These are phyloP conservation scores for Candida krabiensis DNA, from an alignment of 805 yeast species.

Conservation along the genomic window DNA sequence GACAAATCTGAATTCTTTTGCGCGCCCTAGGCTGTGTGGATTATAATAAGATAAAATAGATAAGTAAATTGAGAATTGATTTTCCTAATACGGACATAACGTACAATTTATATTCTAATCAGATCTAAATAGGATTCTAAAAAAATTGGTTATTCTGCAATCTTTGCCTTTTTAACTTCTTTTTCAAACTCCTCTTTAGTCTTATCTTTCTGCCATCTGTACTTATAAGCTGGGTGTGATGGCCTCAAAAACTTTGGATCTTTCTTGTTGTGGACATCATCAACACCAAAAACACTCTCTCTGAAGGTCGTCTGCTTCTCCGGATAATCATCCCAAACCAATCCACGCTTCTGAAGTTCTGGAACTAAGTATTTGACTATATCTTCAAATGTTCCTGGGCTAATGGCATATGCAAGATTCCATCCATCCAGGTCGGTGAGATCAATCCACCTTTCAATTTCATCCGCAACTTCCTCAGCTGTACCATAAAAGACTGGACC, in stretches of 20 bases:
- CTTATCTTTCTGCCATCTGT: conserved; percentile 28
- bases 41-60: too few relatives aligned
- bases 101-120: too few relatives aligned
- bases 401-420: conserved; percentile 37
- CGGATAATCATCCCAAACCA: conserved; percentile 37
- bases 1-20: too few relatives aligned
- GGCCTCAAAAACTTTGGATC: conserved; percentile 9
- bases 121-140: too few relatives aligned
- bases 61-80: too few relatives aligned
- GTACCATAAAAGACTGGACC: conserved; percentile 38
- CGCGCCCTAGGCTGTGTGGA: too few relatives aligned
- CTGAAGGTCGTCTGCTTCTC: conserved; percentile 33
- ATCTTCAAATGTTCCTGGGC: conserved; percentile 38
- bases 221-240: conserved; percentile 20
- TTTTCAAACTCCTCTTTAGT: conserved; percentile 27
- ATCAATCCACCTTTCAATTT: conserved; percentile 38
- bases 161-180: too few relatives aligned
- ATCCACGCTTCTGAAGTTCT: conserved; percentile 35
- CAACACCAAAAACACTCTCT: conserved; percentile 35
- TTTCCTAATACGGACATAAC: too few relatives aligned
- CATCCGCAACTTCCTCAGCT: conserved; percentile 38
- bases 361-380: conserved; percentile 38
- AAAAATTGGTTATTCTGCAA: too few relatives aligned
- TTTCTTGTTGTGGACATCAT: too few relatives aligned
- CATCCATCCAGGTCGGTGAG: conserved; percentile 42